Percentiles rank a stretch among this genome's conserved stretches.
These are phyloP conservation scores for Madurella mycetomatis DNA, from an alignment of 2,329 filamentous ascomycete genomes.

Conservation along the genomic window DNA sequence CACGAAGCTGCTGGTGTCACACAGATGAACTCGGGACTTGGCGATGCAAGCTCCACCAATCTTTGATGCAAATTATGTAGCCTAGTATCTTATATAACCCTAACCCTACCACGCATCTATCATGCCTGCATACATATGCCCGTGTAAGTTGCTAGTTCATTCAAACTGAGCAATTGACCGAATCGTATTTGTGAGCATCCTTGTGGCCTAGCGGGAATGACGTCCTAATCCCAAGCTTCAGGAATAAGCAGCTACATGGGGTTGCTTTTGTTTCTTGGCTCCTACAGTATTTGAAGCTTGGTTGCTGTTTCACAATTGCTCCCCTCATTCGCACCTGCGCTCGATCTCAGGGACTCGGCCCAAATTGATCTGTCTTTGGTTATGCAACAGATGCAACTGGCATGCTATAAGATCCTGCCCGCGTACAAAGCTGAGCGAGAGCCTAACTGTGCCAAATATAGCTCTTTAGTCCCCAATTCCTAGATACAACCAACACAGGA, in stretches of 20 bases:
- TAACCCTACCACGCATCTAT: too few species aligned
- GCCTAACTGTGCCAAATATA: constrained; percentile 12
- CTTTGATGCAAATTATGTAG: background rate
- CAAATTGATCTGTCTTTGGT: background rate
- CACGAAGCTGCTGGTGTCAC: background rate
- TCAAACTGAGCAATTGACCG: too few species aligned
- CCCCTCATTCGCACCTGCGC: background rate
- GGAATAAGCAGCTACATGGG: background rate
- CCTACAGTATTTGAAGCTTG: background rate
- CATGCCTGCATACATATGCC: too few species aligned
- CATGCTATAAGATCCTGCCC: background rate
- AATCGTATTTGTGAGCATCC: too few species aligned
- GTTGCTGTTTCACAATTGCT: background rate
- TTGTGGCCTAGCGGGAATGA: too few species aligned
- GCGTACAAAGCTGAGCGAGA: background rate
- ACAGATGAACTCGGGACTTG: constrained; percentile 2
- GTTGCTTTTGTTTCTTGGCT: background rate
- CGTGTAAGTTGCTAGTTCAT: too few species aligned
- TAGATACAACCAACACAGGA: background rate
- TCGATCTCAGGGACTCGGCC: background rate
- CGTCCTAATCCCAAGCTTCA: background rate
- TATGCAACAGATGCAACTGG: background rate
- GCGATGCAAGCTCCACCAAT: background rate
- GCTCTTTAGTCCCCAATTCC: background rate
- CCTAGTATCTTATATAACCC: constrained; percentile 1